A percentile compares a stretch with the other conserved stretches of the same genome.
Conservation (phyloP, 83 land plant genomes). For the Isoetes engelmannii region DNA sequence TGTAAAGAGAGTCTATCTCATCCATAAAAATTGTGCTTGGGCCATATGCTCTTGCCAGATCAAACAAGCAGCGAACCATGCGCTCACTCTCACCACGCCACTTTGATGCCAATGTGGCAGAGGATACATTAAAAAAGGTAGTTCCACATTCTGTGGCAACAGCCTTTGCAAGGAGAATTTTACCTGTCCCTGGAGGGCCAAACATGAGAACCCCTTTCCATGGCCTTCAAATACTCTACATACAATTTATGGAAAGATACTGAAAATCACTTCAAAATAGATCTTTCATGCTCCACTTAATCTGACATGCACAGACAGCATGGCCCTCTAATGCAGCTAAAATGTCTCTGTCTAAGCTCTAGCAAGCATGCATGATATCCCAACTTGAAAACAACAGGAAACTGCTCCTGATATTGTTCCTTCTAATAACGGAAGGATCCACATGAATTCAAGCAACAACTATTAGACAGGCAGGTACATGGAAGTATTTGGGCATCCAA, state of each 20-base stretch:
- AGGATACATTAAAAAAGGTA: constrained; percentile 96
- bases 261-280: background rate
- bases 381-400: too few species aligned
- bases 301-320: too few species aligned
- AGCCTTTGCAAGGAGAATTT: constrained; percentile 91
- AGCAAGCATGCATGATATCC: too few species aligned
- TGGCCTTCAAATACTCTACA: background rate
- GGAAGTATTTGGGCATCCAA: constrained; percentile 93
- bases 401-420: too few species aligned
- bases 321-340: too few species aligned
- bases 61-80: constrained; percentile 93
- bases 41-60: constrained; percentile 93
- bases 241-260: background rate
- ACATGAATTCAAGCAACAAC: background rate
- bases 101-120: constrained; percentile 91
- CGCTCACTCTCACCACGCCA: constrained; percentile 99
- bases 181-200: constrained; percentile 98
- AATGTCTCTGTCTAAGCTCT: too few species aligned
- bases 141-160: constrained; percentile 99
- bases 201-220: constrained; percentile 98
- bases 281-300: too few species aligned
- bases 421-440: background rate
- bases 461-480: constrained; percentile 32
- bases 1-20: constrained; percentile 96
- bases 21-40: constrained; percentile 97